Percentiles rank a stretch among this genome's conserved stretches.
phyloP scores from a whole-genome alignment of 352 stramenopile species.

The Phytophthora brassicae region DNA sequence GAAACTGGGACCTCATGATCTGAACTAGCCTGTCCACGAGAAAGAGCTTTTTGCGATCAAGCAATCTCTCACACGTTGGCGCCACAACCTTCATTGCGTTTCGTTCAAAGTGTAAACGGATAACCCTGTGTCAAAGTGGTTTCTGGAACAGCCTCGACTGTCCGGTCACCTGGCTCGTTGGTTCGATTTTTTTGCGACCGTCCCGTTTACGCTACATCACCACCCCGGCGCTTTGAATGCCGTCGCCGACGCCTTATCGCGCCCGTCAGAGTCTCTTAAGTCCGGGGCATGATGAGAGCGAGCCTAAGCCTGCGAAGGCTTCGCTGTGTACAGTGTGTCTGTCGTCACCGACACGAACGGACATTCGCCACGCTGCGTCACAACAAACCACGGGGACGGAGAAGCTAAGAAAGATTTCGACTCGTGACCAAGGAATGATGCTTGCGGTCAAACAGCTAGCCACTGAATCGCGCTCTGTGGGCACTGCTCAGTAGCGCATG shows the following conservation, averaged over 20 bases:
- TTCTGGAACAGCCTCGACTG: conserved; percentile 8
- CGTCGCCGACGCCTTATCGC: conserved; percentile 6
- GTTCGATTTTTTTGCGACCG: conserved; percentile 8
- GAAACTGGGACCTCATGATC: conserved; percentile 12
- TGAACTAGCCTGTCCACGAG: conserved; percentile 3
- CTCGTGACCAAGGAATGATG: conserved; percentile 7
- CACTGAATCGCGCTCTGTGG: not conserved
- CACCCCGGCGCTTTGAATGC: not conserved
- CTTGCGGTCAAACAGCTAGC: conserved; percentile 2
- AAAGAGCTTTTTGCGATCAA: not conserved
- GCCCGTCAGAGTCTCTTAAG: not conserved
- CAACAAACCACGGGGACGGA: not conserved
- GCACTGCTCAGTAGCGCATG: not conserved
- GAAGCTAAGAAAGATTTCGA: not conserved
- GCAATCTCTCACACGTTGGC: not conserved
- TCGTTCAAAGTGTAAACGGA: conserved; percentile 2
- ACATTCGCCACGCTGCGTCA: not conserved
- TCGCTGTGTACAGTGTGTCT: not conserved
- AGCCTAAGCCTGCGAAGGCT: no score
- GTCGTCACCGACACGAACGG: not conserved
- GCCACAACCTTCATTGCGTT: conserved; percentile 4
- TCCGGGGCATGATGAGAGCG: not conserved
- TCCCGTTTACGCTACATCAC: conserved; percentile 8
- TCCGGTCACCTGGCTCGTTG: conserved; percentile 4
- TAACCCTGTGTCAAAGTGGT: conserved; percentile 9